These are phyloP conservation scores for Fusarium luffae DNA, from an alignment of 2,329 filamentous ascomycete species.

Conservation along the genomic window DNA sequence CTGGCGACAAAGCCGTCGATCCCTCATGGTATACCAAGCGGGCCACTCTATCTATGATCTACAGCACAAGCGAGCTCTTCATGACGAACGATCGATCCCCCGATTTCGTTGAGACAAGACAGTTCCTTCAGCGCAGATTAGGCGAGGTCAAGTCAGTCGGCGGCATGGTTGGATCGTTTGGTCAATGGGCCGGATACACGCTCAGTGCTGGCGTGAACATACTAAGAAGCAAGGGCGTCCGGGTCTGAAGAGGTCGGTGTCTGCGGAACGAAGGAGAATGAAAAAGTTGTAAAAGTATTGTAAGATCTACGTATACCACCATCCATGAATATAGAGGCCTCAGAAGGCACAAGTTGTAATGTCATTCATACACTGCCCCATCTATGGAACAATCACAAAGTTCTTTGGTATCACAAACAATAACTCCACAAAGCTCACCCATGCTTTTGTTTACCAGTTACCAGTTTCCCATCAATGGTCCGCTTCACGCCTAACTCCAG, in stretches of 20 bases:
- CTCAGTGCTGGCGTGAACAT: slow-evolving; percentile 81
- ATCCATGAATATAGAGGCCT: slow-evolving; percentile 28
- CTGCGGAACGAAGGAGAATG: background rate
- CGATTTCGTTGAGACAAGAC: slow-evolving; percentile 79
- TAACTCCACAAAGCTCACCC: slow-evolving; percentile 17
- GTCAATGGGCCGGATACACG: slow-evolving; percentile 86
- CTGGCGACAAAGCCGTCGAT: slow-evolving; percentile 85
- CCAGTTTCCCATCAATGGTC: slow-evolving; percentile 12
- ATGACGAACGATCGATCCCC: slow-evolving; percentile 89
- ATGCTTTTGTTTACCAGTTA: slow-evolving; percentile 18
- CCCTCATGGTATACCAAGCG: slow-evolving; percentile 84
- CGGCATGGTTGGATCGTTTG: slow-evolving; percentile 69
- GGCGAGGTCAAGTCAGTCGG: slow-evolving; percentile 74
- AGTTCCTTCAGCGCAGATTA: slow-evolving; percentile 81
- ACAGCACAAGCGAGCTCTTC: slow-evolving; percentile 84
- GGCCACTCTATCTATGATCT: slow-evolving; percentile 65
- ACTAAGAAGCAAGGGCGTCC: slow-evolving; percentile 86
- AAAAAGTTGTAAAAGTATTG: slow-evolving; percentile 42
- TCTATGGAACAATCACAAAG: slow-evolving; percentile 12
- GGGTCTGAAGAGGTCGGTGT: slow-evolving; percentile 66
- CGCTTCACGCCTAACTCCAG: slow-evolving; percentile 22
- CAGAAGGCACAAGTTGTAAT: slow-evolving; percentile 29
- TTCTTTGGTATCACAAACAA: slow-evolving; percentile 18
- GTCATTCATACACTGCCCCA: slow-evolving; percentile 6
- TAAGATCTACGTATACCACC: slow-evolving; percentile 41